Evolutionary conservation across 371 early-diverging fungal genomes (phyloP), one percentile per base, ranked within the genome.

Genomic region (Mucor saturninus): DNA sequence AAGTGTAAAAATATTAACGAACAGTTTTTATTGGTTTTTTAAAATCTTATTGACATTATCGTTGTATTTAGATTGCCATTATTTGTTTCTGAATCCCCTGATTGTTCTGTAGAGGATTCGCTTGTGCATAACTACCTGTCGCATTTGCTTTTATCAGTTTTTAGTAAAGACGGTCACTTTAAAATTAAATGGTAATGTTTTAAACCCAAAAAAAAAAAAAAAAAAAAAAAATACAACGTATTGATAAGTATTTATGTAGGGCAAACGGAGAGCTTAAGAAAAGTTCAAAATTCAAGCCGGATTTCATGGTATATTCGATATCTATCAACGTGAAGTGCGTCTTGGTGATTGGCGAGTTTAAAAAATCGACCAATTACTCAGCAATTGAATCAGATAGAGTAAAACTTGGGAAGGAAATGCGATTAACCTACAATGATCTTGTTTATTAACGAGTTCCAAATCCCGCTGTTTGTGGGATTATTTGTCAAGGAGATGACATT

Each of bases 391-490:
- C 64, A 43, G 64, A 57, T 46, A 50, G 3, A 55, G 62, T 62
- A 45, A 62, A 62, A 29, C 62, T 62, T 26, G 49, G 57, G 32
- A 54, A 59, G 46, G 59, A 64, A 54, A 64, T 64, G 59, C 45
- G 49, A 54, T 2, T 14, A 39, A 54, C 11, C 46, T 59, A 54
- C 40, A 64, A 64, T 32, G 54, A 53, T 30, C 54, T 64, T 54
- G 65, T 64, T 57, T 40, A 48, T 21, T 9, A 39, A 28, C 54
- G 54, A 48, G 48, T 58, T 59, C 59, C 40, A 45, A 53, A 58
- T 26, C 59, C 54, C 46, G 30, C 11, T 59, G 65, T 58, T 26
- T 64, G 65, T 64, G 65, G 65, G 53, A 58, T 64, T 14, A 53
- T 58, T 31, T 58, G 58, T 39, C 37, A 59, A 52, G 54, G 59